Base-by-base conservation (phyloP, 2,329 filamentous ascomycete genomes). In the Fusarium pseudonygamai region DNA sequence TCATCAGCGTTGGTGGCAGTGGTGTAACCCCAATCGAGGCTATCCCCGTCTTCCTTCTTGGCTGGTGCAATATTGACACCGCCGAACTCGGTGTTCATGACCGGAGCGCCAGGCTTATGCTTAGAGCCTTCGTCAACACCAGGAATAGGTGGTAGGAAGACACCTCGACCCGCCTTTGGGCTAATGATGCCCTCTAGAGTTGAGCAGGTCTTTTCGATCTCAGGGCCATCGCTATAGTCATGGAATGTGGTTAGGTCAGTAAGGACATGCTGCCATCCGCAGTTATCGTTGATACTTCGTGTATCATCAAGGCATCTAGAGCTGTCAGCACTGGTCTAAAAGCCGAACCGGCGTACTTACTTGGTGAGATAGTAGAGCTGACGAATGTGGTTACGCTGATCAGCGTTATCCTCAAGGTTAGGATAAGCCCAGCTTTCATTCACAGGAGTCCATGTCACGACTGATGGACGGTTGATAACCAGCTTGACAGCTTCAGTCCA, bases 231-330 rank as follows among this genome's bases (percentile, higher is more conserved):
- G 24, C 85, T 83, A 77, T 93, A 93, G 79, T 93, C 90, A 78
- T 93, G 91, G 83, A 91, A 93, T 0, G 91, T 92, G 30, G 88
- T 89, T 5, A 93, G 81, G 73, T 93, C 91, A 0, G 88, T 91
- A 16, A 84, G 75, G 11, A 92, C 90, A 71, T 92, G 90, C 76
- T 93, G 90, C 91, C 91, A 93, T 39, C 91, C 91, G 72, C 91
- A 93, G 79, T 93, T 93, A 79, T 93, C 91, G 76, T 93, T 93
- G 76, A 93, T 85, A 22, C 90, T 90, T 11, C 91, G 83, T 0
- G 88, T 91, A 4, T 88, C 85, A 71, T 93, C 91, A 5, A 93
- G 84, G 0, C 85, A 85, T 61, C 81, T 83, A 47, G 11, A 9
- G 22, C 7, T 24, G 50, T 78, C 30, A 75, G 71, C 34, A 30